Evolutionary conservation across 768 basidiomycete genomes (phyloP).

Genomic region (Plicaturopsis crispa): DNA sequence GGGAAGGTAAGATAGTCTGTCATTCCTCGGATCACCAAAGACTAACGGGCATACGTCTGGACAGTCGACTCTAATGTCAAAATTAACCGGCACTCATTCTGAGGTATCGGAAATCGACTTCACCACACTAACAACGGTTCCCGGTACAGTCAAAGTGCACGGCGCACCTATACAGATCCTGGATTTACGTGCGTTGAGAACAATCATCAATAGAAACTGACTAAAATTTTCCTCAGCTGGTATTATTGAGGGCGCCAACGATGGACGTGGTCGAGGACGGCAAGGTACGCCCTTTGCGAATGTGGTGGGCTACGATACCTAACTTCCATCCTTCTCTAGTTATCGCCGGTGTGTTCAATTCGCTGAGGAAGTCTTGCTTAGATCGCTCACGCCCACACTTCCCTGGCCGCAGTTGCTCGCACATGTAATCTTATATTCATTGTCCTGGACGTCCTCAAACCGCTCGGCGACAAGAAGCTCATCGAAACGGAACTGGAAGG

Average conservation of each 20-base stretch:
- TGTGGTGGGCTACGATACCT: slow-evolving; percentile 18
- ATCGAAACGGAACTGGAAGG: slow-evolving; percentile 93
- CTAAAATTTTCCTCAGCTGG: slow-evolving; percentile 51
- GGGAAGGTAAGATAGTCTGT: too few relatives aligned
- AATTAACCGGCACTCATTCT: slow-evolving; percentile 93
- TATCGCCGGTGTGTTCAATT: slow-evolving; percentile 57
- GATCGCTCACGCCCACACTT: slow-evolving; percentile 1
- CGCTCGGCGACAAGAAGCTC: slow-evolving; percentile 89
- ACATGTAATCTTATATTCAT: slow-evolving; percentile 99
- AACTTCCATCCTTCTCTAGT: slow-evolving; percentile 30
- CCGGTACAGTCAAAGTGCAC: slow-evolving; percentile 90
- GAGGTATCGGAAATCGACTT: slow-evolving; percentile 97
- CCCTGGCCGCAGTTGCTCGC: slow-evolving; percentile 89
- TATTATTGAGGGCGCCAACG: slow-evolving; percentile 97
- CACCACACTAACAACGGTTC: slow-evolving; percentile 92
- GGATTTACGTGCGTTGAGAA: slow-evolving; percentile 77
- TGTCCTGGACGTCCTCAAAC: slow-evolving; percentile 95
- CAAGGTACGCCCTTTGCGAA: slow-evolving; percentile 51
- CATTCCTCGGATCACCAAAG: slow-evolving; percentile 3
- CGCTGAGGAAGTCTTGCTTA: neutral
- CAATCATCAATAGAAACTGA: too few relatives aligned
- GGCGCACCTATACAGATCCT: slow-evolving; percentile 95
- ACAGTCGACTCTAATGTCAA: slow-evolving; percentile 91
- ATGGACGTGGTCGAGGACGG: slow-evolving; percentile 92
- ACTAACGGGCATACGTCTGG: slow-evolving; percentile 1